A percentile compares a stretch with the other conserved stretches of the same genome.
phyloP scores from a whole-genome alignment of 129 eudicot species.

The Artemisia annua region DNA sequence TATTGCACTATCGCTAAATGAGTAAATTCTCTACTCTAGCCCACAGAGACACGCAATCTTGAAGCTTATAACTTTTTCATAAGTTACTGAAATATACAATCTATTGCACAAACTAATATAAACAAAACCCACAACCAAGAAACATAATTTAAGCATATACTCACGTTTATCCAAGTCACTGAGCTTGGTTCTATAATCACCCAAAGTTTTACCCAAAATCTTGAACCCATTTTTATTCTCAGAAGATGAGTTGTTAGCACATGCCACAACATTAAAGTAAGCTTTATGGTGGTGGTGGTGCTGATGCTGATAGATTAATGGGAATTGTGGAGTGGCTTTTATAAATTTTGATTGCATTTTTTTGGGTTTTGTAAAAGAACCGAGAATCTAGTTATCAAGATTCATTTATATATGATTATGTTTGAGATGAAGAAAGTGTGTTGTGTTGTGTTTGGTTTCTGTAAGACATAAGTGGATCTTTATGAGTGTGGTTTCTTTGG shows the following conservation, averaged over 20 bases:
- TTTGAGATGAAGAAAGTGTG: background rate
- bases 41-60: too few relatives aligned
- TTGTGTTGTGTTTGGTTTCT: slow-evolving; percentile 6
- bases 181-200: slow-evolving; percentile 47
- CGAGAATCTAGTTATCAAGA: slow-evolving; percentile 7
- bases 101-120: background rate
- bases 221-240: slow-evolving; percentile 53
- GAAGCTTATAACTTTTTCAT: too few relatives aligned
- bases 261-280: slow-evolving; percentile 35
- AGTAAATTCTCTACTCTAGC: too few relatives aligned
- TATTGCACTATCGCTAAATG: too few relatives aligned
- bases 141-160: slow-evolving; percentile 16
- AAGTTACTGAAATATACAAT: too few relatives aligned
- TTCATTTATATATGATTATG: slow-evolving; percentile 6
- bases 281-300: slow-evolving; percentile 23
- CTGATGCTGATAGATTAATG: slow-evolving; percentile 25
- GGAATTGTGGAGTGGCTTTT: slow-evolving; percentile 28
- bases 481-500: too few relatives aligned
- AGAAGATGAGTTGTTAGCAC: slow-evolving; percentile 43
- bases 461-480: background rate
- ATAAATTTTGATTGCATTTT: slow-evolving; percentile 46
- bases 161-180: slow-evolving; percentile 60
- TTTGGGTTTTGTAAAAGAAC: background rate
- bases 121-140: slow-evolving; percentile 1
- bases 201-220: slow-evolving; percentile 38